Percentiles rank a stretch among this genome's conserved stretches.
phyloP scores from a whole-genome alignment of 805 yeast species.

The Starmerella asiatica region DNA sequence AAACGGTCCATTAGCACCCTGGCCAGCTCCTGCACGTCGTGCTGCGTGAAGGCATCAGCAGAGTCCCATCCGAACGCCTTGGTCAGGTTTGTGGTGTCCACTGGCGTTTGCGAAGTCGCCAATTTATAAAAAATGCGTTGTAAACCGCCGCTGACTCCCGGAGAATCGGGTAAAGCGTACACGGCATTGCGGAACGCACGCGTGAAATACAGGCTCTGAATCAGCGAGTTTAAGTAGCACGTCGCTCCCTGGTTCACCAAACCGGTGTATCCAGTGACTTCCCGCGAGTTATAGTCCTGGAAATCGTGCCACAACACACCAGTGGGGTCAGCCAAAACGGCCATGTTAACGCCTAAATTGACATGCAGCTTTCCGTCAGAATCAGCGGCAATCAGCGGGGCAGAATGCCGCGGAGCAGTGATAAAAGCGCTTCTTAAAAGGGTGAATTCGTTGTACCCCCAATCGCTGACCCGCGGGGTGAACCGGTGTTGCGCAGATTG shows the following conservation, averaged over 20 bases:
- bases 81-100: conserved; percentile 77
- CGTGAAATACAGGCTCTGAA: conserved; percentile 85
- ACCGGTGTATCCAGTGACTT: conserved; percentile 82
- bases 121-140: conserved; percentile 78
- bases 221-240: conserved; percentile 81
- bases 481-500: conserved; percentile 70
- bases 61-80: conserved; percentile 95
- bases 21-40: conserved; percentile 93
- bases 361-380: conserved; percentile 30
- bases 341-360: conserved; percentile 63
- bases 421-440: conserved; percentile 38
- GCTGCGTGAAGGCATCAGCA: conserved; percentile 91
- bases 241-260: conserved; percentile 96
- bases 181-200: conserved; percentile 70
- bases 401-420: conserved; percentile 19
- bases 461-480: conserved; percentile 62
- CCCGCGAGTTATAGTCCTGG: conserved; percentile 62
- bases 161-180: conserved; percentile 66
- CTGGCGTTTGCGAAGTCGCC: conserved; percentile 57
- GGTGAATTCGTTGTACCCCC: conserved; percentile 84
- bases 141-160: conserved; percentile 62
- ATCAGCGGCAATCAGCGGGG: conserved; percentile 33
- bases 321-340: conserved; percentile 74
- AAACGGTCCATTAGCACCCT: conserved; percentile 89
- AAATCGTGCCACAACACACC: conserved; percentile 92